phyloP scores from a whole-genome alignment of 2,329 filamentous ascomycete genomes.

The Lachnellula hyalina region DNA sequence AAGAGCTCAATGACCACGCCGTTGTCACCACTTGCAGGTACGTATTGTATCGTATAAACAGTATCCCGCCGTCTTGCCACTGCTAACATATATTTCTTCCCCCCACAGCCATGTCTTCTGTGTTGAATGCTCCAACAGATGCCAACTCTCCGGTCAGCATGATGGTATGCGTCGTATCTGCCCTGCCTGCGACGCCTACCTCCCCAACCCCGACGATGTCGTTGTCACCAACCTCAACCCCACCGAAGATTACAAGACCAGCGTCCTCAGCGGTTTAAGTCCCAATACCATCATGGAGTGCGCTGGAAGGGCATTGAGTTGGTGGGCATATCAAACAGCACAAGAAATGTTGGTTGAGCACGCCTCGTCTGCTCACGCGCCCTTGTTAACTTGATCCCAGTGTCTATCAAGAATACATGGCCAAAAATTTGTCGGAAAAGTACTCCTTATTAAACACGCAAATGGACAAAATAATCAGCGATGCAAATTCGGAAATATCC shows the following conservation, averaged over 20 bases:
- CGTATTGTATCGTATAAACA: conserved; percentile 18
- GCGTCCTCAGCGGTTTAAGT: conserved; percentile 74
- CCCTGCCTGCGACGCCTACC: conserved; percentile 66
- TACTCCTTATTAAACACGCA: conserved; percentile 59
- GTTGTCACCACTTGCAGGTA: conserved; percentile 88
- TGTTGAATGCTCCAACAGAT: conserved; percentile 60
- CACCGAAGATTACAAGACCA: conserved; percentile 85
- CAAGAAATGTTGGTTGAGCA: conserved; percentile 65
- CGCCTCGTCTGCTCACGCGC: conserved; percentile 15
- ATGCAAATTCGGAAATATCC: conserved; percentile 69
- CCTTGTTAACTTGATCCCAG: conserved; percentile 36
- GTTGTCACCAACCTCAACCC: conserved; percentile 68
- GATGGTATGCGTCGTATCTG: conserved; percentile 53
- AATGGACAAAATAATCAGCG: conserved; percentile 67
- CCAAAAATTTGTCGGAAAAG: conserved; percentile 67
- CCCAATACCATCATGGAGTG: conserved; percentile 84
- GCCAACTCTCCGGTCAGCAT: conserved; percentile 52
- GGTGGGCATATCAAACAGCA: conserved; percentile 81
- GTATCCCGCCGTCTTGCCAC: background rate
- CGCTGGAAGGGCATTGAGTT: conserved; percentile 69
- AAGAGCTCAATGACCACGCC: conserved; percentile 62
- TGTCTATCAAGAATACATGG: conserved; percentile 71
- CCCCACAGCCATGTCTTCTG: conserved; percentile 76
- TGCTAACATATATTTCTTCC: conserved; percentile 11
- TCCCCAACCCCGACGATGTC: conserved; percentile 70